Percentiles rank a stretch among this genome's conserved stretches.
These are phyloP conservation scores for Apiospora sp. DNA, from an alignment of 2,329 filamentous ascomycete genomes.

Conservation along the genomic window DNA sequence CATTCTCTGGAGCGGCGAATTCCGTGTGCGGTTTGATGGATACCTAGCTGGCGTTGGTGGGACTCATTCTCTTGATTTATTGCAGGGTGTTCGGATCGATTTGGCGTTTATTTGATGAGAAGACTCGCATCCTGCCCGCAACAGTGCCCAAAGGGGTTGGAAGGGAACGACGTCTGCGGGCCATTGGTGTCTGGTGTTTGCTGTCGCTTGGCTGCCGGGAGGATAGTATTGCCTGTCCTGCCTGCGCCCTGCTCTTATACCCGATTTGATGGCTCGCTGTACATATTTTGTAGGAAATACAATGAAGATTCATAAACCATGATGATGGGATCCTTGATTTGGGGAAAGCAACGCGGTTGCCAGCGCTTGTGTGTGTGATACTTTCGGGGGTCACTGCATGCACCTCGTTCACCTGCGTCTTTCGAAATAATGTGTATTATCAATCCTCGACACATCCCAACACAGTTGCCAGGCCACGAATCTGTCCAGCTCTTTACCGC, in stretches of 20 bases:
- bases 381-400: not conserved
- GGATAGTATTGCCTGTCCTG: not conserved
- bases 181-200: not conserved
- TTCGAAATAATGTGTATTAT: too few relatives aligned
- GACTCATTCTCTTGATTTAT: not conserved
- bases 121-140: not conserved
- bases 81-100: conserved; percentile 17
- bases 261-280: conserved; percentile 1
- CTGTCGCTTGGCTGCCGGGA: not conserved
- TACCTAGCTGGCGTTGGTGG: conserved; percentile 3
- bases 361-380: not conserved
- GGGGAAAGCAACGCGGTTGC: not conserved
- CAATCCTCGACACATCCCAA: too few relatives aligned
- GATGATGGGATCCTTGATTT: not conserved
- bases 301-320: not conserved
- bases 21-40: too few relatives aligned
- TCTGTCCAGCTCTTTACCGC: too few relatives aligned
- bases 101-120: not conserved
- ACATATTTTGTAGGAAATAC: not conserved
- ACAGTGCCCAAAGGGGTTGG: not conserved
- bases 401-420: too few relatives aligned
- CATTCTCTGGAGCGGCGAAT: not conserved
- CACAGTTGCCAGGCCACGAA: too few relatives aligned
- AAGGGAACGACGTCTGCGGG: not conserved
- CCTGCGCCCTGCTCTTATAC: not conserved